Conservation (phyloP, 345 rosid species). For the Eucalyptus victrix region DNA sequence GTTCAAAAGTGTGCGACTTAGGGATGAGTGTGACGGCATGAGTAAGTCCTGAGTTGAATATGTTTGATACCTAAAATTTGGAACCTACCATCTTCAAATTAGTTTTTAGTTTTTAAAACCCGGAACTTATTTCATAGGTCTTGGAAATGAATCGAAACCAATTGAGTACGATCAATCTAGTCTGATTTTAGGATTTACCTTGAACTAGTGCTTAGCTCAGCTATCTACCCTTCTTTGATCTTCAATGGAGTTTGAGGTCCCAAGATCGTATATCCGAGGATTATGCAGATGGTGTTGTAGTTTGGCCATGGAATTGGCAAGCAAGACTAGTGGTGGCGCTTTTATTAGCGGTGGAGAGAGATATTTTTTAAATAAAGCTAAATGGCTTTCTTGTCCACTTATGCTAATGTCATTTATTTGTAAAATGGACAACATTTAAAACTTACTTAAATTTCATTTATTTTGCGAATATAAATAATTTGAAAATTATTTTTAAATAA, state of each 20-base stretch:
- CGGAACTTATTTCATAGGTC: fast-evolving
- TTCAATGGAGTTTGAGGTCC: background rate
- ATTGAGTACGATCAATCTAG: too few relatives aligned
- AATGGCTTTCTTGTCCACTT: too few relatives aligned
- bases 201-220: background rate
- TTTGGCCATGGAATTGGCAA: too few relatives aligned
- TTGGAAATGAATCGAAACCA: fast-evolving
- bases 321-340: too few relatives aligned
- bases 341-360: too few relatives aligned
- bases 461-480: background rate
- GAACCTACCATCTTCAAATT: too few relatives aligned
- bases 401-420: too few relatives aligned
- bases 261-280: background rate
- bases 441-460: background rate
- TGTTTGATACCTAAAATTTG: background rate
- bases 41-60: background rate
- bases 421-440: too few relatives aligned
- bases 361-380: too few relatives aligned
- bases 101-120: background rate
- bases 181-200: background rate
- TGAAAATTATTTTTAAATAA: background rate
- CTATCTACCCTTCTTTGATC: background rate
- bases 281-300: too few relatives aligned
- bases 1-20: background rate
- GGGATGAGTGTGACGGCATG: background rate